These are phyloP conservation scores for Rhizopogon salebrosus DNA, from an alignment of 768 basidiomycete species.

Conservation along the genomic window DNA sequence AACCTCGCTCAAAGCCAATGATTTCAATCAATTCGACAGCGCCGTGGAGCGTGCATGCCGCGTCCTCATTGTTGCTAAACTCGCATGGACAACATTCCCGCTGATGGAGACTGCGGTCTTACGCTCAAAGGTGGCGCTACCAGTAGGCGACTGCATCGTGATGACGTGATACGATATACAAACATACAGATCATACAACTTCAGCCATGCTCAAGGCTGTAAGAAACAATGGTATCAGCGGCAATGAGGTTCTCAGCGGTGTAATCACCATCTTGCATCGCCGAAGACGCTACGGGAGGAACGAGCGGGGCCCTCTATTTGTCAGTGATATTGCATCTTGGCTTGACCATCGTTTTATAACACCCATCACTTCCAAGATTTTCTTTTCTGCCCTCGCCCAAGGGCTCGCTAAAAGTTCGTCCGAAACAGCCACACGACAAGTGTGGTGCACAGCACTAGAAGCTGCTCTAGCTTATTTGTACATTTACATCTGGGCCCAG, in stretches of 20 bases:
- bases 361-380: too few species aligned
- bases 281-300: slow-evolving; percentile 88
- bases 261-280: slow-evolving; percentile 64
- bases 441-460: slow-evolving; percentile 60
- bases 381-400: too few species aligned
- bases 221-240: slow-evolving; percentile 48
- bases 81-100: slow-evolving; percentile 86
- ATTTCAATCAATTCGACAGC: slow-evolving; percentile 45
- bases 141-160: slow-evolving; percentile 33
- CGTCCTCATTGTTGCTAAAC: slow-evolving; percentile 79
- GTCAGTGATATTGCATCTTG: too few species aligned
- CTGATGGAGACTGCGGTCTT: slow-evolving; percentile 79
- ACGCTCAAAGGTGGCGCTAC: slow-evolving; percentile 72
- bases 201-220: slow-evolving; percentile 60
- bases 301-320: slow-evolving; percentile 88
- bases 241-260: slow-evolving; percentile 58
- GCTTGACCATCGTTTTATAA: too few species aligned
- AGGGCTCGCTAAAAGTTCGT: slow-evolving; percentile 26
- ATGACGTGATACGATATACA: too few species aligned
- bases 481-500: slow-evolving; percentile 83
- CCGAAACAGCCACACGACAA: slow-evolving; percentile 30
- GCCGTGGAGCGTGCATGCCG: too few species aligned
- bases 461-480: slow-evolving; percentile 56
- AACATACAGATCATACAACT: slow-evolving; percentile 3
- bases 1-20: slow-evolving; percentile 28